Evolutionary conservation across 441 rosid genomes (phyloP), one percentile per base, ranked within the genome.

Genomic region (Gossypium schwendimanii): DNA sequence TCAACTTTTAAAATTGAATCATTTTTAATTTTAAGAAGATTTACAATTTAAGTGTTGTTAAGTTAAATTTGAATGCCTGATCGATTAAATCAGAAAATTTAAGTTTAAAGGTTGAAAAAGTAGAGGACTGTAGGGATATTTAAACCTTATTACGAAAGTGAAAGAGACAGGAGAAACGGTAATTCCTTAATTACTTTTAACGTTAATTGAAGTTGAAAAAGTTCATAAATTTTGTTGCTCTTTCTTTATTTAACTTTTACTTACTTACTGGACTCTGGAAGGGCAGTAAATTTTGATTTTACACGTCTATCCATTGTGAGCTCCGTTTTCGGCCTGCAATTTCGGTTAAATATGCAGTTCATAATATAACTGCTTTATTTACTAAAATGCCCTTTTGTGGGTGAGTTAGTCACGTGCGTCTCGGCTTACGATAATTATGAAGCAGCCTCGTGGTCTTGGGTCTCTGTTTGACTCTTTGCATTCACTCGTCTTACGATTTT

Each of bases 331-430:
- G 52, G 52, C 69, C 53, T 21, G 69, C 31, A 63, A 63, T 18
- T 11, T n/a, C 26, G 17, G 15, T 15, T 0, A 8, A 20, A 20
- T 11, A 18, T 28, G 33, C 33, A 4, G 33, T 28, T 28, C 5
- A 28, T 28, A 28, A 28, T 4, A 4, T 28, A 3, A 28, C 6
- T 28, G 33, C 33, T 28, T 28, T 28, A 60, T 24, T 26, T n/a
- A 61, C 39, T 6, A 11, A 58, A 55, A 28, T 45, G 17, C 21
- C 70, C 57, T 23, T 12, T n/a, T 17, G 3, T 45, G 21, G 57
- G 21, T 66, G 55, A 66, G 39, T 17, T 0, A 9, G 74, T 77
- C 81, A 79, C 73, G 78, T 55, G 72, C 39, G 66, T 12, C 64
- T 41, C 62, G 82, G 76, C 65, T 72, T 61, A 52, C 63, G 44